phyloP scores from a whole-genome alignment of 2,329 filamentous ascomycete genomes.

The Endocalyx cinctus region DNA sequence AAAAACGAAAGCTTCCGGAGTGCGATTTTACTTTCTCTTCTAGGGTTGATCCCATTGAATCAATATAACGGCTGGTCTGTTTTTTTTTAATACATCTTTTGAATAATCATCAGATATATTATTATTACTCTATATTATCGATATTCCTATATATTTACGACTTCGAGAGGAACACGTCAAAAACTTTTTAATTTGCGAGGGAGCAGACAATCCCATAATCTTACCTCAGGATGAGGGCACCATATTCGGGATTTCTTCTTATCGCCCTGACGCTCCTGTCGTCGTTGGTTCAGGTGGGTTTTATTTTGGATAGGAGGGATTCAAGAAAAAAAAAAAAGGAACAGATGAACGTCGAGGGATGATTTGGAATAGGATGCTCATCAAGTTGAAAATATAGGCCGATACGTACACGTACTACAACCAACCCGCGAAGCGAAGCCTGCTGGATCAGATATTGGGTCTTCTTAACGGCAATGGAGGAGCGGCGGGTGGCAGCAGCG shows the following conservation, averaged over 20 bases:
- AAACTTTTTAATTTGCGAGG: slow-evolving; percentile 3
- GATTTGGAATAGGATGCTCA: background rate
- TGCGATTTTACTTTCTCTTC: too few relatives aligned
- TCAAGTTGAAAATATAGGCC: slow-evolving; percentile 10
- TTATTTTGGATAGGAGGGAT: background rate
- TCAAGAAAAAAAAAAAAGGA: slow-evolving; percentile 9
- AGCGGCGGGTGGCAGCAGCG: slow-evolving; percentile 2
- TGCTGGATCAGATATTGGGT: slow-evolving; percentile 19
- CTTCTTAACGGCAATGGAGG: slow-evolving; percentile 3
- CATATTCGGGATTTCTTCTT: slow-evolving; percentile 10
- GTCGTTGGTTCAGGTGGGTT: slow-evolving; percentile 20
- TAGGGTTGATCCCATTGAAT: slow-evolving; percentile 18
- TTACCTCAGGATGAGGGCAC: slow-evolving; percentile 15
- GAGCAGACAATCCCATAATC: slow-evolving; percentile 8
- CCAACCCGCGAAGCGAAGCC: slow-evolving; percentile 17
- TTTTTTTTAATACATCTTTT: slow-evolving; percentile 6
- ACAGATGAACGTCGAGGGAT: too few relatives aligned
- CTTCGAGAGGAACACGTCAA: slow-evolving; percentile 1
- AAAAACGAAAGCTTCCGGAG: too few relatives aligned
- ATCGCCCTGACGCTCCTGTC: slow-evolving; percentile 16
- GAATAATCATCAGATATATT: slow-evolving; percentile 5
- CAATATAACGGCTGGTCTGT: slow-evolving; percentile 23
- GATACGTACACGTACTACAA: slow-evolving; percentile 15
- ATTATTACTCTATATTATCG: background rate
- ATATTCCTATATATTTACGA: background rate